These are phyloP conservation scores for Chloris gayana DNA, from an alignment of 176 grass and related monocot species.

Conservation along the genomic window DNA sequence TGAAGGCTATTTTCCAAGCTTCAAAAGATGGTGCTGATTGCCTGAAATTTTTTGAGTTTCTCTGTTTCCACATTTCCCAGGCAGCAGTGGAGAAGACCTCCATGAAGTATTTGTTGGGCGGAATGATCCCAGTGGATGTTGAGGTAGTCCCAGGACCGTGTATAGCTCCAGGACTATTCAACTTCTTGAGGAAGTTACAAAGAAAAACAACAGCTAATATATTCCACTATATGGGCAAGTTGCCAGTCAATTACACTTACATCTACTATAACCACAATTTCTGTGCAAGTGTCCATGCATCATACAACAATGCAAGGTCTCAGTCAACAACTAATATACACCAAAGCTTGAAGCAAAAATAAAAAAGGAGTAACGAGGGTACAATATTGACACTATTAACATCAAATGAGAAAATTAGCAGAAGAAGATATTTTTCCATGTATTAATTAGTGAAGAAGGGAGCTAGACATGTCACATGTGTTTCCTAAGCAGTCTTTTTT, in stretches of 20 bases:
- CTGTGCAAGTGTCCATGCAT: not conserved
- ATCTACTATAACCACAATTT: constrained; percentile 26
- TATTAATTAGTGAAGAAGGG: constrained; percentile 1
- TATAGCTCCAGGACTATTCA: not conserved
- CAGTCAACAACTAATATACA: not conserved
- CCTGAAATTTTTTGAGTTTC: no score
- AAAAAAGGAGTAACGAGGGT: not conserved
- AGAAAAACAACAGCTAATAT: not conserved
- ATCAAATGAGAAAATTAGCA: constrained; percentile 34
- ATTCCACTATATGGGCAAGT: not conserved
- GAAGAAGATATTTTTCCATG: constrained; percentile 4
- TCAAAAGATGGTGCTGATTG: no score
- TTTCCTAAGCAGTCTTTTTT: constrained; percentile 33
- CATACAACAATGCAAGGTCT: not conserved
- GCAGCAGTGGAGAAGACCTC: no score
- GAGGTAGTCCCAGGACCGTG: no score
- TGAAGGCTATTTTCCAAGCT: no score
- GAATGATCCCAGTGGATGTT: no score
- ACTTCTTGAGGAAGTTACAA: not conserved
- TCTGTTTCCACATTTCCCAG: no score
- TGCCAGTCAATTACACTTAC: constrained; percentile 29
- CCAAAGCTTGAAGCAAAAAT: constrained; percentile 20
- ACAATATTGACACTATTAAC: not conserved
- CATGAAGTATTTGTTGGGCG: no score
- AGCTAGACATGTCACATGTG: not conserved